Base-by-base conservation (phyloP, 495 filamentous ascomycete species). In the Podospora appendiculata region DNA sequence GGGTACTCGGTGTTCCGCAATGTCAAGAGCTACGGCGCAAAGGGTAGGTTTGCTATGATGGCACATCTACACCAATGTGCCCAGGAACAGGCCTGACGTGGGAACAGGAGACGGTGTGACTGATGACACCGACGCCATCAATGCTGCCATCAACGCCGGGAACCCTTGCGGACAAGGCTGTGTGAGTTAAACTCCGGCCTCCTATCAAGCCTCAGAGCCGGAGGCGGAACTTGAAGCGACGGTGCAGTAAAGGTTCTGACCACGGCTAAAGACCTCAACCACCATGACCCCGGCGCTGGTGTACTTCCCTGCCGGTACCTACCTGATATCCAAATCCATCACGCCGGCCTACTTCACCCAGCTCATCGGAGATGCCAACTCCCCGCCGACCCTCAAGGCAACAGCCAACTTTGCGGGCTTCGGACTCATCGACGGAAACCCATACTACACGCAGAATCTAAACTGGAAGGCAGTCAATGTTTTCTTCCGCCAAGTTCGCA, bases 51-150 rank as follows among this genome's bases (percentile, higher is more conserved):
- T 25, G 25, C 25, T 25, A 25, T 25, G 25, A 25, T 25, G 25
- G 5, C 25, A 25, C 25, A 25, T 25, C 25, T 25, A 25, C 25
- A n/a, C n/a, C n/a, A n/a, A n/a, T n/a, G n/a, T n/a, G n/a, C n/a
- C n/a, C n/a, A n/a, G 25, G 25, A 25, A 25, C 25, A 5, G 25
- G 5, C 25, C 25, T 25, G 25, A 25, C 25, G 25, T 25, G 25
- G 25, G n/a, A 17, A 45, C 43, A 70, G 68, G 71, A 50, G 73
- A 74, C 56, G 72, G 72, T 19, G 53, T 60, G 25, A 88, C 87
- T 2, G 89, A 96, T 61, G 90, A 96, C 63, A 91, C 89, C 3
- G 82, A 64, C 36, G 89, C 90, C 0, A 94, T 95, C 70, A 93
- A 94, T 58, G 66, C 74, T 44, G 91, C 91, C 17, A 88, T 95